Percentiles rank a stretch among this genome's conserved stretches.
Conservation (phyloP, 1,284 basidiomycete species). For the Ceratobasidium sp. region DNA sequence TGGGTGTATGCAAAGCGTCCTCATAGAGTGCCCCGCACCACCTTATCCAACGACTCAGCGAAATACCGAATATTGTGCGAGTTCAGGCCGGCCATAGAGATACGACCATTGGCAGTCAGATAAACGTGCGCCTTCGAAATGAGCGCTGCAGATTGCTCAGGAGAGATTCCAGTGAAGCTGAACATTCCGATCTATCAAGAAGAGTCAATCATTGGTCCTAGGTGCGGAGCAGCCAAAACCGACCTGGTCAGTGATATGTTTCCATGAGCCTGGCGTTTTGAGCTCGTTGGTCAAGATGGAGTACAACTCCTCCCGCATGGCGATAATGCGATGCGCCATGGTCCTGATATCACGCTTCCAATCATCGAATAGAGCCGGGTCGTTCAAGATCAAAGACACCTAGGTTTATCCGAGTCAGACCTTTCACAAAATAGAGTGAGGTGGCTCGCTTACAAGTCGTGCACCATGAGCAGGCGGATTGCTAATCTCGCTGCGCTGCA, state of each 20-base stretch:
- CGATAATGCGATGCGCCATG: conserved; percentile 92
- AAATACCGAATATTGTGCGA: conserved; percentile 79
- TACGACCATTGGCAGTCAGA: conserved; percentile 85
- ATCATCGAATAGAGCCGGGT: conserved; percentile 75
- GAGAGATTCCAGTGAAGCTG: conserved; percentile 83
- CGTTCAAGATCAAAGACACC: conserved; percentile 83
- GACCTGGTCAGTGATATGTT: conserved; percentile 83
- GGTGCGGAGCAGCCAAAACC: neutral
- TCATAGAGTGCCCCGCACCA: conserved; percentile 68
- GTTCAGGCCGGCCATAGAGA: conserved; percentile 88
- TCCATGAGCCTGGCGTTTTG: conserved; percentile 93
- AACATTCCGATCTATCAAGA: conserved; percentile 82
- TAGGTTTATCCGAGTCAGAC: conserved; percentile 50
- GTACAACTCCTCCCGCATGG: conserved; percentile 86
- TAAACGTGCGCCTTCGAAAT: conserved; percentile 87
- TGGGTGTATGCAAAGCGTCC: conserved; percentile 18
- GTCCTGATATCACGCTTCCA: conserved; percentile 92
- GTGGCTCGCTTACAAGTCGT: conserved; percentile 72
- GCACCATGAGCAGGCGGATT: conserved; percentile 93
- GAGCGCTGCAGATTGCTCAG: conserved; percentile 75
- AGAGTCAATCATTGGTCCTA: neutral
- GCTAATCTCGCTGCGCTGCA: conserved; percentile 92
- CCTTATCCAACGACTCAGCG: conserved; percentile 78
- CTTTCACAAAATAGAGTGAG: neutral
- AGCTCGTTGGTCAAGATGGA: conserved; percentile 81